Conservation (phyloP, 768 basidiomycete genomes). For the Psilocybe azurescens region DNA sequence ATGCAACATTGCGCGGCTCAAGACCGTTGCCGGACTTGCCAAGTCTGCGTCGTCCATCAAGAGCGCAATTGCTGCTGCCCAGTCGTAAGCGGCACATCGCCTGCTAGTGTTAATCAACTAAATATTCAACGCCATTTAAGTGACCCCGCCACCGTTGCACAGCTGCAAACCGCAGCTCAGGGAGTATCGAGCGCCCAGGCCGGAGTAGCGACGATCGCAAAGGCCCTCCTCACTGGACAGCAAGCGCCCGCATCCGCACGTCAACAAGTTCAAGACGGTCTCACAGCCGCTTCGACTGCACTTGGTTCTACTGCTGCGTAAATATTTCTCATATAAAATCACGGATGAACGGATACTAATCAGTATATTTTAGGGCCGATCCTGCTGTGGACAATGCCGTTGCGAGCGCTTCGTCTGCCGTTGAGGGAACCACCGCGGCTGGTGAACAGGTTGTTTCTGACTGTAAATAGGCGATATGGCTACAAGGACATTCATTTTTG, state of each 20-base stretch:
- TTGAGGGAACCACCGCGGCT: neutral
- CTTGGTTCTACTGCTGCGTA: slow-evolving; percentile 16
- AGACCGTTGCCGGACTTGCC: slow-evolving; percentile 19
- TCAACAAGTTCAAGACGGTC: slow-evolving; percentile 16
- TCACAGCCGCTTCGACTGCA: slow-evolving; percentile 12
- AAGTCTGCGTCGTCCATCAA: slow-evolving; percentile 16
- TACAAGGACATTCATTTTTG: no score
- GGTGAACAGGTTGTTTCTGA: slow-evolving; percentile 8
- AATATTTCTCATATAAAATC: neutral
- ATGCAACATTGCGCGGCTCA: slow-evolving; percentile 22
- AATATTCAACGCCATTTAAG: neutral
- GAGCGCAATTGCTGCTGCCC: slow-evolving; percentile 11
- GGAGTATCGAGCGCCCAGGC: slow-evolving; percentile 16
- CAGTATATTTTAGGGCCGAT: neutral
- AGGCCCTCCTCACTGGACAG: slow-evolving; percentile 19
- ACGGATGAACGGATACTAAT: neutral
- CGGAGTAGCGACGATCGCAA: slow-evolving; percentile 19
- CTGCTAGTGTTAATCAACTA: no score
- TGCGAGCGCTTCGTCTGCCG: neutral
- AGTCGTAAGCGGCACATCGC: slow-evolving; percentile 2
- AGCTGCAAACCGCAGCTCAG: slow-evolving; percentile 16
- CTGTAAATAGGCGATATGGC: slow-evolving; percentile 3
- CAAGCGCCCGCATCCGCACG: slow-evolving; percentile 19
- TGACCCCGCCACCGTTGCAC: slow-evolving; percentile 13
- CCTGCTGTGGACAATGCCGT: neutral